Evolutionary conservation across 2,329 filamentous ascomycete species (phyloP).

Genomic region (Fusarium pininemorale): DNA sequence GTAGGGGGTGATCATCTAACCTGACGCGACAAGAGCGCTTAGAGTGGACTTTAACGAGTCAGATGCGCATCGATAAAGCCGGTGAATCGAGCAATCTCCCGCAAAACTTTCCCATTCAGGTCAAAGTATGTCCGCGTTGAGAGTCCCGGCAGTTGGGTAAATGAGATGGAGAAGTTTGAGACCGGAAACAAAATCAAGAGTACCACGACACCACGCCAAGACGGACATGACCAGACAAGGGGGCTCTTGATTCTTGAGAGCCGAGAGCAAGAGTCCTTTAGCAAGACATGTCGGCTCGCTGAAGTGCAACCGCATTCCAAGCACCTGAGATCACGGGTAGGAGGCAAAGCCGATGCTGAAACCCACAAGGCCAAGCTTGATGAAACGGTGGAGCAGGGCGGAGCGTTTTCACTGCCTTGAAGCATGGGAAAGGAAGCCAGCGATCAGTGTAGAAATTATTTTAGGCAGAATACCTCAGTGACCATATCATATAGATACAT

Average conservation of each 20-base stretch:
- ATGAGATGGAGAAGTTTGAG: conserved; percentile 37
- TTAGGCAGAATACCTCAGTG: conserved; percentile 2
- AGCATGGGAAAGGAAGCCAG: background rate
- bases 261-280: conserved; percentile 1
- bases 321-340: background rate
- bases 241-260: conserved; percentile 11
- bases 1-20: conserved; percentile 17
- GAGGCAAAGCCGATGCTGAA: background rate
- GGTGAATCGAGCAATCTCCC: conserved; percentile 18
- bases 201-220: conserved; percentile 10
- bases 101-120: conserved; percentile 31
- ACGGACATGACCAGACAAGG: conserved; percentile 1
- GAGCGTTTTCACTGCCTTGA: conserved; percentile 8
- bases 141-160: conserved; percentile 35
- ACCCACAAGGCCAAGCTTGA: background rate
- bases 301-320: background rate
- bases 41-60: conserved; percentile 34
- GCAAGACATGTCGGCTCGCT: background rate
- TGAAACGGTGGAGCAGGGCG: conserved; percentile 9
- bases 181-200: conserved; percentile 31
- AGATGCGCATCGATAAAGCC: conserved; percentile 8
- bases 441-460: background rate
- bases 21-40: conserved; percentile 41
- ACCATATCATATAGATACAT: background rate
- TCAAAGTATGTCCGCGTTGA: conserved; percentile 10